Evolutionary conservation across 768 basidiomycete genomes (phyloP).

Genomic region (Termitomyces heimii): DNA sequence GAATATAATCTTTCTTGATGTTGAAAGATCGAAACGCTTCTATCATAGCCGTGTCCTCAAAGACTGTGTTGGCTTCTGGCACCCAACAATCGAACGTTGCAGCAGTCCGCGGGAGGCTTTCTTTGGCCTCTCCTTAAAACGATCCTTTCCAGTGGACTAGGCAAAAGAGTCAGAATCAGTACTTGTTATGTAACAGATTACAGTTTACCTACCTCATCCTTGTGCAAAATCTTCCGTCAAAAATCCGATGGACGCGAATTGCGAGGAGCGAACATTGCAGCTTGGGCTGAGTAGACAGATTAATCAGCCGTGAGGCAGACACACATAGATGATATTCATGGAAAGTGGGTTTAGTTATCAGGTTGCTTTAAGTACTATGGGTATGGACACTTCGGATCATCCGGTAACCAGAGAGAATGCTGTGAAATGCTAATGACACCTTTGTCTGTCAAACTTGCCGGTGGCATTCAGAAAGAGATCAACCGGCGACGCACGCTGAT

Average conservation of each 20-base stretch:
- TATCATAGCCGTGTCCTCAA: background rate
- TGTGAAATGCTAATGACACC: background rate
- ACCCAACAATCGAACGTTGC: background rate
- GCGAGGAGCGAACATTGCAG: background rate
- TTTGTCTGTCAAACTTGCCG: no score
- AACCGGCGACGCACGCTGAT: no score
- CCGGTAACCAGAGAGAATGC: background rate
- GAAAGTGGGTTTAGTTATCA: background rate
- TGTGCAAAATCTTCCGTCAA: background rate
- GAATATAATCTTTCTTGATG: background rate
- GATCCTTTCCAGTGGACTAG: background rate
- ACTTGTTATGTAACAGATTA: background rate
- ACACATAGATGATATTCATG: background rate
- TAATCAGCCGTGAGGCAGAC: background rate
- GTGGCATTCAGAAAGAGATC: no score
- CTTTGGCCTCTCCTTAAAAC: background rate
- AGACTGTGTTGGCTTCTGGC: background rate
- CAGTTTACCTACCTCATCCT: background rate
- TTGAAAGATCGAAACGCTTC: background rate
- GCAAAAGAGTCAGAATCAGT: background rate
- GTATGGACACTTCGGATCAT: background rate
- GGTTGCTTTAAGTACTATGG: background rate
- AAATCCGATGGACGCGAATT: background rate
- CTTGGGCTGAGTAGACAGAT: background rate
- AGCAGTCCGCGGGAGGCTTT: background rate